phyloP scores from a whole-genome alignment of 768 basidiomycete species.

The Aureoboletus auriporus region DNA sequence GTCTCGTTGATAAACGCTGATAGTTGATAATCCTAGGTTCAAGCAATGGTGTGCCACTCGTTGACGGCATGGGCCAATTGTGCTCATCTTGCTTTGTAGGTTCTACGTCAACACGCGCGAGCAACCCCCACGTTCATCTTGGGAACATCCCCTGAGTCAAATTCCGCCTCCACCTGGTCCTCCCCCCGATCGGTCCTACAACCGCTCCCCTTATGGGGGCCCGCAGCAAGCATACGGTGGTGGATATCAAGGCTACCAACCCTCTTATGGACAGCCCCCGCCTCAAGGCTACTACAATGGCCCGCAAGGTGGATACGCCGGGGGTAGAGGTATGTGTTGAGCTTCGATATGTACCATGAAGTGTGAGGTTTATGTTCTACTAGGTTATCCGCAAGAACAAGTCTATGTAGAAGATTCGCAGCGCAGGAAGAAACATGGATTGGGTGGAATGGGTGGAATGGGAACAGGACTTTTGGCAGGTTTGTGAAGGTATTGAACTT shows the following conservation, averaged over 20 bases:
- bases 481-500: constrained; percentile 21
- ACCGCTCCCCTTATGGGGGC: constrained; percentile 27
- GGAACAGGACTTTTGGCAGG: constrained; percentile 46
- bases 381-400: no score
- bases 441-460: constrained; percentile 48
- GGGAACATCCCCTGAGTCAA: constrained; percentile 67
- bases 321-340: constrained; percentile 20
- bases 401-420: no score
- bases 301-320: constrained; percentile 13
- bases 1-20: constrained; percentile 22
- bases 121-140: constrained; percentile 60
- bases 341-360: background rate
- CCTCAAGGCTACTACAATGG: constrained; percentile 14
- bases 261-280: constrained; percentile 1
- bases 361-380: no score
- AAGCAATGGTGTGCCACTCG: constrained; percentile 51
- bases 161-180: constrained; percentile 30
- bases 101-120: constrained; percentile 71
- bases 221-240: constrained; percentile 20
- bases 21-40: constrained; percentile 44
- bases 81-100: constrained; percentile 37
- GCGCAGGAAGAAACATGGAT: constrained; percentile 16
- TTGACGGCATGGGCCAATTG: background rate
- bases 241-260: constrained; percentile 11
- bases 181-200: constrained; percentile 38